These are phyloP conservation scores for Heliamphora exappendiculata DNA, from an alignment of 148 eudicot genomes.

Conservation along the genomic window DNA sequence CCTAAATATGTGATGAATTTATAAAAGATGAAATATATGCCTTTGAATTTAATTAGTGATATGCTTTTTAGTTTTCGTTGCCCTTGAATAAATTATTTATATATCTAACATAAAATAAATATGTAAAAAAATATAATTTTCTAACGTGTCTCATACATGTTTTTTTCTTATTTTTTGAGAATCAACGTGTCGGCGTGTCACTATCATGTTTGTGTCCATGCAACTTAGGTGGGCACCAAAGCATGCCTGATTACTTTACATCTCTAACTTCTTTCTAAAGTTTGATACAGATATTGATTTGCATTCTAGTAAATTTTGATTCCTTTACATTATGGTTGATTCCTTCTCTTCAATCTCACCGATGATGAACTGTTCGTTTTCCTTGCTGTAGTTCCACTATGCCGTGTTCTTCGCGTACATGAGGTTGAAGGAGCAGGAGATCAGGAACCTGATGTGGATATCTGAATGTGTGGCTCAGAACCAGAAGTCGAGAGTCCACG, in stretches of 20 bases:
- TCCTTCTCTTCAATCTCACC: neutral
- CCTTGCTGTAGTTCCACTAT: conserved; percentile 78
- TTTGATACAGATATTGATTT: neutral
- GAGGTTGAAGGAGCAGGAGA: conserved; percentile 95
- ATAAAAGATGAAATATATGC: no score
- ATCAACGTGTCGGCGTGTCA: no score
- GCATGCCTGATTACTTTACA: neutral
- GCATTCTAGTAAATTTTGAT: neutral
- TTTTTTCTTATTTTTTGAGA: no score
- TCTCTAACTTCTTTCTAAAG: neutral
- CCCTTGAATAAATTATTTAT: no score
- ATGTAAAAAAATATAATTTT: no score
- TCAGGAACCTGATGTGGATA: conserved; percentile 98
- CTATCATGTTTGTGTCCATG: no score
- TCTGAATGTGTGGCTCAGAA: conserved; percentile 97
- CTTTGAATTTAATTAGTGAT: no score
- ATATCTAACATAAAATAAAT: no score
- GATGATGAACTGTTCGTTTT: neutral
- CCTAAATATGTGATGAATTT: no score
- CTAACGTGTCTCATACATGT: no score
- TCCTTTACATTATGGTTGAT: neutral
- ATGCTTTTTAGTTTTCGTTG: no score
- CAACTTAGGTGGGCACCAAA: no score
- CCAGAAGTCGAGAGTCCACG: conserved; percentile 96
- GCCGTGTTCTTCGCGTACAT: conserved; percentile 91